Conservation (phyloP, 1,284 basidiomycete genomes). For the Ustilago shanxiensis region DNA sequence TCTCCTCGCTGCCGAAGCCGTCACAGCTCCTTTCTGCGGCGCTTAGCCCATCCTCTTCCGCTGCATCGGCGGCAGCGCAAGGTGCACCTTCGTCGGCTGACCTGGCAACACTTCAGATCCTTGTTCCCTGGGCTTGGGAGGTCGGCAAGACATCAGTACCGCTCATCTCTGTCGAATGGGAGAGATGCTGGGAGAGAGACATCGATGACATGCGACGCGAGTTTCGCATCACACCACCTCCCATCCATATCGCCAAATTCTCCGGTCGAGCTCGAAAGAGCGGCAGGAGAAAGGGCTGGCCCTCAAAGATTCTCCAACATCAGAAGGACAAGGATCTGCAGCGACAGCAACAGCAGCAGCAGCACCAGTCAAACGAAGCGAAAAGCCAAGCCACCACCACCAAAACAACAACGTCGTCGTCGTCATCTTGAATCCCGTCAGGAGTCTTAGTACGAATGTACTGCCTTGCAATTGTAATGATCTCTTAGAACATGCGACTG, state of each 20-base stretch:
- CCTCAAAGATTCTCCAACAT: constrained; percentile 58
- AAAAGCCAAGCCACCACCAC: not conserved
- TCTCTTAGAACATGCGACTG: no score
- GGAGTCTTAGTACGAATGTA: not conserved
- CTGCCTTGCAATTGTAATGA: not conserved
- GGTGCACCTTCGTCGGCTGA: constrained; percentile 9
- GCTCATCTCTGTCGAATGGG: constrained; percentile 94
- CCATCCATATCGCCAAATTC: constrained; percentile 60
- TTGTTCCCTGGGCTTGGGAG: constrained; percentile 78
- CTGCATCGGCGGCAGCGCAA: not conserved
- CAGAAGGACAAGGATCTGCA: constrained; percentile 34
- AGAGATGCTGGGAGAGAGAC: constrained; percentile 89
- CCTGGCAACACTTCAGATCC: constrained; percentile 33
- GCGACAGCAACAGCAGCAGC: constrained; percentile 12
- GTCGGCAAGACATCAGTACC: constrained; percentile 81
- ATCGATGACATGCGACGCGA: constrained; percentile 83
- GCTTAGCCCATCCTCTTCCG: constrained; percentile 11
- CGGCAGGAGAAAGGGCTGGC: constrained; percentile 59
- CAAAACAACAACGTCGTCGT: not conserved
- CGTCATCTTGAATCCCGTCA: not conserved
- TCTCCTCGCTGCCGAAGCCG: constrained; percentile 39
- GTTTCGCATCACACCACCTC: constrained; percentile 76
- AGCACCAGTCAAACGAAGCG: constrained; percentile 14
- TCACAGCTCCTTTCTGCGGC: constrained; percentile 32
- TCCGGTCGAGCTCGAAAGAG: constrained; percentile 32